phyloP scores from a whole-genome alignment of 306 rosid genomes.

The Pyrus pyrifolia region DNA sequence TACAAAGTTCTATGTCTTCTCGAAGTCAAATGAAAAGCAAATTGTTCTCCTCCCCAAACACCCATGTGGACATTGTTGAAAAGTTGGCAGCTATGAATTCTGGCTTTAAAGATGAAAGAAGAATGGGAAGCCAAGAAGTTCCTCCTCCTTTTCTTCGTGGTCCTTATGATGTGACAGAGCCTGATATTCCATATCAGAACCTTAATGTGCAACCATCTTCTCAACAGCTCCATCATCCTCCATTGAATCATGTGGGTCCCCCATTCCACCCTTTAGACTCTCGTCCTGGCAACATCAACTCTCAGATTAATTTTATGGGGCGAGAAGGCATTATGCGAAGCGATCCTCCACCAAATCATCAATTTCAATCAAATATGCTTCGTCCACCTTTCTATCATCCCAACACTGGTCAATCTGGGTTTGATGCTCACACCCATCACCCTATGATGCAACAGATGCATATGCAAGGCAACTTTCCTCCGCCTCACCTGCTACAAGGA shows the following conservation, averaged over 20 bases:
- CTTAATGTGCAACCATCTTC: slow-evolving; percentile 48
- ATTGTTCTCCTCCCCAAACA: slow-evolving; percentile 36
- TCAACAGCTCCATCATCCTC: slow-evolving; percentile 55
- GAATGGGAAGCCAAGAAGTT: slow-evolving; percentile 64
- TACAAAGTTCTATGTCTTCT: slow-evolving; percentile 45
- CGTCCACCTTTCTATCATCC: slow-evolving; percentile 75
- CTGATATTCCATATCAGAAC: slow-evolving; percentile 55
- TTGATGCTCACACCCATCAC: slow-evolving; percentile 59
- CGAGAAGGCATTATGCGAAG: slow-evolving; percentile 57
- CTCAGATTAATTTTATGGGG: slow-evolving; percentile 52
- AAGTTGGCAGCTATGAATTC: slow-evolving; percentile 57
- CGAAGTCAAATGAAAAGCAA: slow-evolving; percentile 52
- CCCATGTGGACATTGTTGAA: slow-evolving; percentile 48
- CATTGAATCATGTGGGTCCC: slow-evolving; percentile 46
- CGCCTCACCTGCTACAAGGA: slow-evolving; percentile 63
- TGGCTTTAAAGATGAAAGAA: slow-evolving; percentile 53
- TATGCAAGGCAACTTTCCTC: slow-evolving; percentile 53
- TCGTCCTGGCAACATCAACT: slow-evolving; percentile 45
- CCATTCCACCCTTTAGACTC: slow-evolving; percentile 62
- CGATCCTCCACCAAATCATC: slow-evolving; percentile 53
- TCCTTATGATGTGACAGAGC: slow-evolving; percentile 60
- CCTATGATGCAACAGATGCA: slow-evolving; percentile 77
- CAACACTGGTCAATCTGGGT: slow-evolving; percentile 42
- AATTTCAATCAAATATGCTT: slow-evolving; percentile 56
- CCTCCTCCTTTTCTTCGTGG: slow-evolving; percentile 41